Base-by-base conservation (phyloP, 75 land plant species). In the Sequoiadendron giganteum region DNA sequence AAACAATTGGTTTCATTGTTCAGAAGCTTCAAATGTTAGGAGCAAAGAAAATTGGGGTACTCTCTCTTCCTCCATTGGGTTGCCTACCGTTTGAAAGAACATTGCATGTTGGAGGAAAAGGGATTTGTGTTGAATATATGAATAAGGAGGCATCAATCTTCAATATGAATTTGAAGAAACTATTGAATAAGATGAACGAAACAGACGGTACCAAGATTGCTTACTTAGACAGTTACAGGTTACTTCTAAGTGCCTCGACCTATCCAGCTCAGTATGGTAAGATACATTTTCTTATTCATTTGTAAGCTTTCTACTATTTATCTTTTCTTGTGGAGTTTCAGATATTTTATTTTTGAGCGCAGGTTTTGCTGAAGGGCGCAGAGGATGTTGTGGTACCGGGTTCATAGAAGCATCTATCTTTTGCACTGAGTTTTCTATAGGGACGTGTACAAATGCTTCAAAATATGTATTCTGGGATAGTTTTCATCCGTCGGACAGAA, bases 1-100 rank as follows among this genome's bases (percentile, higher is more conserved):
- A 21, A 72, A 8, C 5, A 28, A 25, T 8, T 25, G 28, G 0
- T 30, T 8, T 8, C 7, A 2, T 30, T 10, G 7, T n/a, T 72
- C 91, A 97, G 99, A 86, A 90, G 61, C 88, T 96, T 21, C 90
- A 96, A 85, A 55, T 85, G 0, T 21, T 93, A 49, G 99, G 99
- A 4, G 99, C 95, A 1, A 91, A 96, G 83, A 94, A 89, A 86
- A 86, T 96, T 73, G 96, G 93, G 32, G 93, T 94, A 75, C 90
- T 96, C 43, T 92, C 98, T 54, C 90, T 97, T 14, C 96, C 99
- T 32, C 98, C 99, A 11, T n/a, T 94, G 13, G 99, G 99, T 5
- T 97, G 98, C 88, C 58, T 97, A 39, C 99, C 99, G 28, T 91
- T 91, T 42, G 78, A 91, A 32, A 93, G 90, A 36, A 94, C 97